A percentile compares a stretch with the other conserved stretches of the same genome.
phyloP scores from a whole-genome alignment of 805 yeast species.

The Zygosaccharomyces gambellarensis region DNA sequence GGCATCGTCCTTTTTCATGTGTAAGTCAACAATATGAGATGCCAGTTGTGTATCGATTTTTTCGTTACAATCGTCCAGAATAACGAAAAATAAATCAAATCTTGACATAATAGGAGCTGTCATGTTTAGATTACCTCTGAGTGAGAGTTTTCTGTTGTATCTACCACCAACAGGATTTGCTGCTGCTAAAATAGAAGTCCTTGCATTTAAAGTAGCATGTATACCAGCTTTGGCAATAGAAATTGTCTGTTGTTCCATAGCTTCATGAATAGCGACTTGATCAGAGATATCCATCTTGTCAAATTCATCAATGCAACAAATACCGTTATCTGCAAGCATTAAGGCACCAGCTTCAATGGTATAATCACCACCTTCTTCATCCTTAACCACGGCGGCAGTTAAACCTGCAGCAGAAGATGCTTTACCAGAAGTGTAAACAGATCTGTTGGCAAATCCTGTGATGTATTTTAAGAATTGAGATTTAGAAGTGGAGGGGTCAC shows the following conservation, averaged over 20 bases:
- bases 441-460: conserved; percentile 83
- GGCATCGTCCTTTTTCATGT: conserved; percentile 86
- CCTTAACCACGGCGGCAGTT: conserved; percentile 96
- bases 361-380: conserved; percentile 94
- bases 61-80: conserved; percentile 91
- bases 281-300: conserved; percentile 95
- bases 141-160: conserved; percentile 79
- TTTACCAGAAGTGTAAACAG: conserved; percentile 95
- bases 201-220: conserved; percentile 94
- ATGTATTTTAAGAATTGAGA: conserved; percentile 94
- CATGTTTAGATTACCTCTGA: conserved; percentile 86
- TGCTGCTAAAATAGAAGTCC: conserved; percentile 96
- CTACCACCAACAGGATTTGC: conserved; percentile 98
- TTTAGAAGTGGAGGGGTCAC: conserved; percentile 96
- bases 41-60: conserved; percentile 86
- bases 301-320: conserved; percentile 97
- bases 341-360: conserved; percentile 98
- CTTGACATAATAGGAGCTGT: conserved; percentile 99
- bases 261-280: conserved; percentile 98
- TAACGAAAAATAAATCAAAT: conserved; percentile 91
- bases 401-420: conserved; percentile 98
- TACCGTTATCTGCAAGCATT: conserved; percentile 97
- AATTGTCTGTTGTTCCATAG: conserved; percentile 99
- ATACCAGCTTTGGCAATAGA: conserved; percentile 98
- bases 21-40: conserved; percentile 85